Evolutionary conservation across 169 alveolate species (phyloP).

Genomic region (Cyclospora cayetanensis): DNA sequence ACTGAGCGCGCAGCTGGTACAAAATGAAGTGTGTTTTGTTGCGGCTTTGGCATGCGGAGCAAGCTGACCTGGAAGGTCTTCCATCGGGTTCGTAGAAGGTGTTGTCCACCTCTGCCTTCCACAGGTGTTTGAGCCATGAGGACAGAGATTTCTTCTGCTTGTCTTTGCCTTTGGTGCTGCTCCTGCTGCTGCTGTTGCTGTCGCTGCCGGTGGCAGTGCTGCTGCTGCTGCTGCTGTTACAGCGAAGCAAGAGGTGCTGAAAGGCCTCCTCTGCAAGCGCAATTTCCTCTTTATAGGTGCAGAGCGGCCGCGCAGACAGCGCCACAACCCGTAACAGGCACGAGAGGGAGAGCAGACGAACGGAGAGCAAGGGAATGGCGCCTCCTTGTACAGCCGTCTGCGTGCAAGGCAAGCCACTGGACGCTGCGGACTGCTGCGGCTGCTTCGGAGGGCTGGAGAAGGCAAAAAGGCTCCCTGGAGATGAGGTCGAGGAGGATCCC

Average conservation of each 20-base stretch:
- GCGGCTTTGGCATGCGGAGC: neutral
- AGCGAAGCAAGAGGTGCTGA: neutral
- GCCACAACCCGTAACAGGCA: neutral
- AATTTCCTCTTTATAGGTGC: neutral
- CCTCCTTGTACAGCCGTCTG: neutral
- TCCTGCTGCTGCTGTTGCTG: conserved; percentile 29
- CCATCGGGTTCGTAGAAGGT: neutral
- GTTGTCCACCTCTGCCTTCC: neutral
- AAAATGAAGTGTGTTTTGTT: neutral
- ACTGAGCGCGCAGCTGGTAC: neutral
- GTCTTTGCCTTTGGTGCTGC: neutral
- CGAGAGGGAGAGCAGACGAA: neutral
- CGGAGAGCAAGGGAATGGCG: neutral
- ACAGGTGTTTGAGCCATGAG: neutral
- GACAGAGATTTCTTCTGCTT: neutral
- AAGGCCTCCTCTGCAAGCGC: neutral
- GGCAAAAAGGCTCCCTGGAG: neutral
- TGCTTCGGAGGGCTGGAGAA: neutral
- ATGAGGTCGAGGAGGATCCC: neutral
- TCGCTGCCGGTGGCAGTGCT: neutral
- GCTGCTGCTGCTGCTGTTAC: conserved; percentile 13
- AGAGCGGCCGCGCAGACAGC: neutral
- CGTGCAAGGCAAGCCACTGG: no score
- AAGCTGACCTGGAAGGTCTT: neutral
- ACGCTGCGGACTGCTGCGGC: no score